Evolutionary conservation across 805 yeast genomes (phyloP).

Genomic region (Lipomyces sp.): DNA sequence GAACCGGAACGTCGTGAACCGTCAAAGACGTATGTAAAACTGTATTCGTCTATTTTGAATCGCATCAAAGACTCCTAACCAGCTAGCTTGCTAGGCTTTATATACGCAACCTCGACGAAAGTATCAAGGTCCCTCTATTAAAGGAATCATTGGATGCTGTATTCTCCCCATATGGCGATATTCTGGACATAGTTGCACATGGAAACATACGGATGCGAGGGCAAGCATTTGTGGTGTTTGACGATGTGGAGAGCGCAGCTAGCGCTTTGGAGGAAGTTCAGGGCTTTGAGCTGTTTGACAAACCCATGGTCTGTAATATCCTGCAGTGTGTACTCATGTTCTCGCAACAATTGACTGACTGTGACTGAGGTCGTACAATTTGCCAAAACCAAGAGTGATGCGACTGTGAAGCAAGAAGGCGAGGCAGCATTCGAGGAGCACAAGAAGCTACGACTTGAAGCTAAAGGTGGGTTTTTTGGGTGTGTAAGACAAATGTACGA

Average conservation of each 20-base stretch:
- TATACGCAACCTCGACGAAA: conserved; percentile 73
- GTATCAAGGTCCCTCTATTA: conserved; percentile 58
- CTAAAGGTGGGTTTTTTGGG: conserved; percentile 23
- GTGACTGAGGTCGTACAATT: conserved; percentile 45
- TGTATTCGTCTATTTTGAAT: neutral
- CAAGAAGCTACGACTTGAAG: conserved; percentile 32
- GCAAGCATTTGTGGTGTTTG: conserved; percentile 77
- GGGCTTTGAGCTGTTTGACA: conserved; percentile 50
- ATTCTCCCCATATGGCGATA: conserved; percentile 55
- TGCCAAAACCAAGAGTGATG: conserved; percentile 56
- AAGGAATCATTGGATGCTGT: conserved; percentile 50
- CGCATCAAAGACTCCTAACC: too few species aligned
- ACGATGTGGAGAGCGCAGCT: conserved; percentile 50
- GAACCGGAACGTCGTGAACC: neutral
- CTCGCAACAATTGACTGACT: neutral
- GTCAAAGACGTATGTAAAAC: neutral
- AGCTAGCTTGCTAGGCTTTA: conserved; percentile 50
- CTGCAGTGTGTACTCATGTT: neutral
- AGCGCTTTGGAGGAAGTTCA: conserved; percentile 51
- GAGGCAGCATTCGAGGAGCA: conserved; percentile 40
- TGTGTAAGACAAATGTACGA: neutral
- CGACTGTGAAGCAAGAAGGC: conserved; percentile 36
- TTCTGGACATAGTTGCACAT: conserved; percentile 60
- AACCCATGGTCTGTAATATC: conserved; percentile 49
- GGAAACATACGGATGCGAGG: conserved; percentile 72